Evolutionary conservation across 495 filamentous ascomycete genomes (phyloP).

Genomic region (Hypoxylon rickii): DNA sequence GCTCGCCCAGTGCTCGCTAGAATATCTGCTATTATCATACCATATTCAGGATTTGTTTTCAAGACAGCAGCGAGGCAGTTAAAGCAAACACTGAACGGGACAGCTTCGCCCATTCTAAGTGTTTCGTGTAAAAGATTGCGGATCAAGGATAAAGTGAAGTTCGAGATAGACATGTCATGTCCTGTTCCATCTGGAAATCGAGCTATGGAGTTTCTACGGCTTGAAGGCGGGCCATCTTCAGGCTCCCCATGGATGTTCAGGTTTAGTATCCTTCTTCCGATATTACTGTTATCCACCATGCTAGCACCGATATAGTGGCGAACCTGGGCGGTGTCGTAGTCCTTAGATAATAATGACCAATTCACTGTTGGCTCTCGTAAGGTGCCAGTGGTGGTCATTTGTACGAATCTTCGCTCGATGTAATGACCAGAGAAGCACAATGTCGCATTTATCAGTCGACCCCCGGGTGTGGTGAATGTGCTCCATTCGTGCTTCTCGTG

Average conservation of each 20-base stretch:
- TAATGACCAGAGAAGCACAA: slow-evolving; percentile 8
- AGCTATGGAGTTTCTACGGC: too few species aligned
- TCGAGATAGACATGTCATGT: too few species aligned
- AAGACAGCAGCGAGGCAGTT: too few species aligned
- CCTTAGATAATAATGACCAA: not conserved
- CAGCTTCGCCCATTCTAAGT: too few species aligned
- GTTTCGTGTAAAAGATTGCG: too few species aligned
- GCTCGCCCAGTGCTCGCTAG: not conserved
- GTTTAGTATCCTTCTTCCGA: not conserved
- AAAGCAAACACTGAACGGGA: too few species aligned
- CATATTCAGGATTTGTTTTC: not conserved
- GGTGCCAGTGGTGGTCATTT: not conserved
- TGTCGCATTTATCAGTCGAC: not conserved
- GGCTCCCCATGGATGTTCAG: not conserved
- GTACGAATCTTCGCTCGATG: not conserved
- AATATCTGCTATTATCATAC: not conserved
- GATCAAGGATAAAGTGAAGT: too few species aligned
- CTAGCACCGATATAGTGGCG: not conserved
- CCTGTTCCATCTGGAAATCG: too few species aligned
- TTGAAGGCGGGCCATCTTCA: not conserved
- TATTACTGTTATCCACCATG: not conserved
- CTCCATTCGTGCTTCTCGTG: not conserved
- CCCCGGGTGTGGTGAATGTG: not conserved
- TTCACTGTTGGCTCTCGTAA: not conserved
- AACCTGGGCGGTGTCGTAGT: not conserved